Conservation (phyloP, 306 rosid species). For the Acacia melanoxylon region DNA sequence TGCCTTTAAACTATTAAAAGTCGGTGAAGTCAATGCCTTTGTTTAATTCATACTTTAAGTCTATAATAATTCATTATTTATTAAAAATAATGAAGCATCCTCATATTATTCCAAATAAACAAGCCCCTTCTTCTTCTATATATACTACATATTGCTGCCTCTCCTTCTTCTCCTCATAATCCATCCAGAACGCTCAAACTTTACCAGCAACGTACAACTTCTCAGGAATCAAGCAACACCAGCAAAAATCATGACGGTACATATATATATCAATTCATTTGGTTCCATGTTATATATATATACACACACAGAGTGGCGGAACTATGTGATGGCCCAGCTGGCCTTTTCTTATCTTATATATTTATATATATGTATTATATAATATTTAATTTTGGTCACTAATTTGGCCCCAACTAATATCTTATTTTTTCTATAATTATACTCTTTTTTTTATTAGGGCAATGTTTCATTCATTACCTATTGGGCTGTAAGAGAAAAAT, state of each 20-base stretch:
- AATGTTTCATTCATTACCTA: no score
- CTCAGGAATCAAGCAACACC: background rate
- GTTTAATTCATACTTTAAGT: background rate
- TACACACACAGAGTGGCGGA: no score
- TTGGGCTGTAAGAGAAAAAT: no score
- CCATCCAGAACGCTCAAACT: background rate
- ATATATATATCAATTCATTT: background rate
- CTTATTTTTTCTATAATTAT: no score
- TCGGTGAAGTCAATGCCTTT: background rate
- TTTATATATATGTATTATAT: no score
- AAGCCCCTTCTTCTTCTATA: background rate
- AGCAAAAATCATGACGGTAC: slow-evolving; percentile 1
- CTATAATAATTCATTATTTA: background rate
- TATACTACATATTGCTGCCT: background rate
- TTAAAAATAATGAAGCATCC: background rate
- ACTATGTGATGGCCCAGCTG: no score
- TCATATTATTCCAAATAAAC: no score
- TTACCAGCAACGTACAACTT: background rate
- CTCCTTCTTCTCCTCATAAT: background rate
- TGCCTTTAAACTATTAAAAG: background rate
- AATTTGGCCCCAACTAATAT: no score
- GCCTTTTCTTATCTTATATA: no score
- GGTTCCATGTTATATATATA: background rate
- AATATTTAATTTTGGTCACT: no score
- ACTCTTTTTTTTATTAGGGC: no score